Percentiles rank a stretch among this genome's conserved stretches.
These are phyloP conservation scores for Cladosporium sp. DNA, from an alignment of 2,329 filamentous ascomycete genomes.

Conservation along the genomic window DNA sequence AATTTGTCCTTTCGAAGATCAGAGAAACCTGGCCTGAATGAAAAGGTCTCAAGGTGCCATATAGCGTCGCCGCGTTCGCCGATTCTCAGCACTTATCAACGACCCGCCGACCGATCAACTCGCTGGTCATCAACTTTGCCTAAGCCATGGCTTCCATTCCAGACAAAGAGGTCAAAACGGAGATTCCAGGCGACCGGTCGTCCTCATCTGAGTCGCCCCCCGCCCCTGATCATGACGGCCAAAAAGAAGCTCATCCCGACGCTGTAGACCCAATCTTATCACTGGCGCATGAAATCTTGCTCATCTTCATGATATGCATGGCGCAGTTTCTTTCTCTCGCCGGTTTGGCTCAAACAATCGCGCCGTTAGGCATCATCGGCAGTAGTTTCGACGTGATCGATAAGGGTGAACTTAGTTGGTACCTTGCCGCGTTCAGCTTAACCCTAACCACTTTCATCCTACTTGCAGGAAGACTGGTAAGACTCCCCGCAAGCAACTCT, in stretches of 20 bases:
- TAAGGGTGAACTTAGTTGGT: slow-evolving; percentile 41
- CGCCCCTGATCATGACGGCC: neutral
- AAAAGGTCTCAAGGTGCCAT: too few relatives aligned
- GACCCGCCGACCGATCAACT: too few relatives aligned
- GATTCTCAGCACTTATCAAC: too few relatives aligned
- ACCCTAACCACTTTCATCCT: slow-evolving; percentile 44
- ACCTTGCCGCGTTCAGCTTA: slow-evolving; percentile 40
- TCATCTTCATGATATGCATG: slow-evolving; percentile 23
- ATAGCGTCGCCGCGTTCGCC: too few relatives aligned
- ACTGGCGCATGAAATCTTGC: slow-evolving; percentile 19
- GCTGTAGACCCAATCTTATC: neutral
- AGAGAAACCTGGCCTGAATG: too few relatives aligned
- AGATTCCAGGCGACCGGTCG: neutral
- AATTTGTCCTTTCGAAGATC: too few relatives aligned
- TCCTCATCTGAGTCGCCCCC: neutral
- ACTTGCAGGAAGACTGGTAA: slow-evolving; percentile 35
- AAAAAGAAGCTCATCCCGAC: neutral
- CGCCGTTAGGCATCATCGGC: slow-evolving; percentile 44
- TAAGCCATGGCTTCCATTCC: neutral
- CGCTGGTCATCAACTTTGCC: too few relatives aligned
- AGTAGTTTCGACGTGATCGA: slow-evolving; percentile 37
- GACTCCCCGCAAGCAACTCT: neutral
- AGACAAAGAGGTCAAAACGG: neutral
- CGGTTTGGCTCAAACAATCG: slow-evolving; percentile 29
- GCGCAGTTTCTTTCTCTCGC: slow-evolving; percentile 27